phyloP scores from a whole-genome alignment of 192 early-diverging fungal species.

The Umbelopsis sp. region DNA sequence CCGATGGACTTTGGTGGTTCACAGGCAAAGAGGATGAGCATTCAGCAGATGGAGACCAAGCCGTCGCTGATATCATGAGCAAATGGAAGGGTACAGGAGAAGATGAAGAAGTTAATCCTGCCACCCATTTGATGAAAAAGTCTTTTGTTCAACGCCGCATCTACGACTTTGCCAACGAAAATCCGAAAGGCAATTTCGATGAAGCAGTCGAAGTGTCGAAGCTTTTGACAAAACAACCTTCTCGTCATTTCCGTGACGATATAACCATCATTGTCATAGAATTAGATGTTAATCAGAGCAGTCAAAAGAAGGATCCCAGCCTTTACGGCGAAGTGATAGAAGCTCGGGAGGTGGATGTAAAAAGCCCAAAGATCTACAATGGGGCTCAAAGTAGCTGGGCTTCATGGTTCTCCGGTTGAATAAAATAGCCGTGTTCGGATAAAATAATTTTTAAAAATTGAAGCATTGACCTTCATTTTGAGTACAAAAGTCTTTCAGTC shows the following conservation, averaged over 20 bases:
- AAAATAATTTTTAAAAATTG: not conserved
- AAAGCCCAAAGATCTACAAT: not conserved
- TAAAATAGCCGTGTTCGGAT: not conserved
- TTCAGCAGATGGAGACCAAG: constrained; percentile 56
- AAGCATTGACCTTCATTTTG: not conserved
- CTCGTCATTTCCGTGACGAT: constrained; percentile 77
- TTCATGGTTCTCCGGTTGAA: not conserved
- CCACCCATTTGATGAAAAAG: constrained; percentile 31
- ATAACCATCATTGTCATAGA: constrained; percentile 73
- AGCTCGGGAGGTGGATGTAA: not conserved
- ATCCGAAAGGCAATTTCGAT: constrained; percentile 10
- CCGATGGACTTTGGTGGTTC: constrained; percentile 84
- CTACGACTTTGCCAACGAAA: constrained; percentile 31
- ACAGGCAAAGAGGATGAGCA: constrained; percentile 65
- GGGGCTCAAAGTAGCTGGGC: not conserved
- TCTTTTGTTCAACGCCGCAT: constrained; percentile 15
- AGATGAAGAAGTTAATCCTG: constrained; percentile 25
- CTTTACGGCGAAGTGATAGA: constrained; percentile 1
- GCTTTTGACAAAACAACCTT: constrained; percentile 32
- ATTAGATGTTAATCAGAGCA: constrained; percentile 2
- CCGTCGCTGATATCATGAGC: constrained; percentile 47
- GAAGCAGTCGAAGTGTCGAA: constrained; percentile 34
- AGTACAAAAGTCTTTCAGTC: not conserved
- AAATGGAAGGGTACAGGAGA: constrained; percentile 1
- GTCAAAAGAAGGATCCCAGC: not conserved